These are phyloP conservation scores for Rauvolfia tetraphylla DNA, from an alignment of 257 asterid genomes.

Conservation along the genomic window DNA sequence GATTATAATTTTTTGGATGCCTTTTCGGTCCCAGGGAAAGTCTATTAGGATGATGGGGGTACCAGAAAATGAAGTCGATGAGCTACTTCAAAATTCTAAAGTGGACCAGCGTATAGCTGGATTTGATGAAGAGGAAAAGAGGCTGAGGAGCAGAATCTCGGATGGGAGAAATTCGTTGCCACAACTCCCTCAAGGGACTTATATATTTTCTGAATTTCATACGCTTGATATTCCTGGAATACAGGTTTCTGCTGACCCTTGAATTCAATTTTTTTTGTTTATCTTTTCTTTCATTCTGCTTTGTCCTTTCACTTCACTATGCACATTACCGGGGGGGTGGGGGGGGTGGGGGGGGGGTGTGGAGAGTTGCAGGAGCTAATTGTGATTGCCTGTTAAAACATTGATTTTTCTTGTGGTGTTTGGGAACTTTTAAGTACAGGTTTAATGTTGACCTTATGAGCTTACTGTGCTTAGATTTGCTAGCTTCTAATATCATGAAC, in stretches of 20 bases:
- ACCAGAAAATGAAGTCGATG: conserved; percentile 69
- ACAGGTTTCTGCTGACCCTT: conserved; percentile 42
- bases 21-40: conserved; percentile 50
- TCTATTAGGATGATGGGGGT: conserved; percentile 93
- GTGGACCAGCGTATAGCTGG: conserved; percentile 77
- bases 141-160: conserved; percentile 53
- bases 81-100: conserved; percentile 55
- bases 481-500: not conserved
- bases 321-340: not conserved
- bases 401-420: not conserved
- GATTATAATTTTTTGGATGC: conserved; percentile 4
- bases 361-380: too few species aligned
- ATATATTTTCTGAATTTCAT: conserved; percentile 70
- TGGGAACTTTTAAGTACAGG: not conserved
- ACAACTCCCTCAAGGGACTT: conserved; percentile 75
- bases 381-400: not conserved
- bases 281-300: not conserved
- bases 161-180: conserved; percentile 29
- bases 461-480: not conserved
- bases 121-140: conserved; percentile 83
- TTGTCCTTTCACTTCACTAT: not conserved
- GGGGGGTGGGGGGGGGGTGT: not conserved
- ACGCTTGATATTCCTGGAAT: conserved; percentile 81
- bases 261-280: not conserved
- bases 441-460: not conserved